A percentile compares a stretch with the other conserved stretches of the same genome.
Conservation (phyloP, 345 rosid genomes). For the Cardamine chenopodiifolia region DNA sequence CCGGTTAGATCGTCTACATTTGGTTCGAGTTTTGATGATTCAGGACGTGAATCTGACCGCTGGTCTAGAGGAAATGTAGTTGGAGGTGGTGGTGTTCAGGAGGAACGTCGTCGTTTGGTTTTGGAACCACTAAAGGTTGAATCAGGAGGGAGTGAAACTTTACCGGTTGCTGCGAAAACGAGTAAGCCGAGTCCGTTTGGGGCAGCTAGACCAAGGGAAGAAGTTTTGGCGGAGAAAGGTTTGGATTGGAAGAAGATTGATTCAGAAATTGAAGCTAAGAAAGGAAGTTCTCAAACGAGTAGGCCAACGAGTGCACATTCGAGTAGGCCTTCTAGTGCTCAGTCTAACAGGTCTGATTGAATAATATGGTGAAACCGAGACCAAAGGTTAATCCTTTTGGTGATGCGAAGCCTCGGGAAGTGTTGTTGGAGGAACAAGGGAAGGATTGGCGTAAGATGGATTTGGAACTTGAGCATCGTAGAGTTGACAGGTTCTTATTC, state of each 20-base stretch:
- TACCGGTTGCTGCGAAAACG: slow-evolving; percentile 44
- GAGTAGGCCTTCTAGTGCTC: slow-evolving; percentile 93
- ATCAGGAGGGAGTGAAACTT: slow-evolving; percentile 45
- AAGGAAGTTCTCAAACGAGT: slow-evolving; percentile 52
- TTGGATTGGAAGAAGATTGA: slow-evolving; percentile 92
- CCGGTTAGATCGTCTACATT: slow-evolving; percentile 56
- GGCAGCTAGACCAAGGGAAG: slow-evolving; percentile 92
- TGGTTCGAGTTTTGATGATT: slow-evolving; percentile 65
- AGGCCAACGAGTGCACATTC: slow-evolving; percentile 42
- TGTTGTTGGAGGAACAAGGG: slow-evolving; percentile 84
- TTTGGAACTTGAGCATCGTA: slow-evolving; percentile 77
- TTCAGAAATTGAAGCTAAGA: slow-evolving; percentile 74
- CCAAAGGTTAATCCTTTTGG: slow-evolving; percentile 95
- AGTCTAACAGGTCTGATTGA: slow-evolving; percentile 71
- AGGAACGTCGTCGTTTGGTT: slow-evolving; percentile 69
- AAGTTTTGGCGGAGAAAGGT: slow-evolving; percentile 91
- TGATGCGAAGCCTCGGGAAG: slow-evolving; percentile 92
- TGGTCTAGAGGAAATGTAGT: slow-evolving; percentile 63
- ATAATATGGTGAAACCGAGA: slow-evolving; percentile 59
- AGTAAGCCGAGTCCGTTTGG: slow-evolving; percentile 82
- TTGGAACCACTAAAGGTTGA: slow-evolving; percentile 71
- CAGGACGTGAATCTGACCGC: slow-evolving; percentile 66
- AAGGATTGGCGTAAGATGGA: slow-evolving; percentile 94
- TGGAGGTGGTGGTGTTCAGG: slow-evolving; percentile 40
- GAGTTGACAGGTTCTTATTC: slow-evolving; percentile 63